These are phyloP conservation scores for Hemerocallis citrina DNA, from an alignment of 106 monocot genomes.

Conservation along the genomic window DNA sequence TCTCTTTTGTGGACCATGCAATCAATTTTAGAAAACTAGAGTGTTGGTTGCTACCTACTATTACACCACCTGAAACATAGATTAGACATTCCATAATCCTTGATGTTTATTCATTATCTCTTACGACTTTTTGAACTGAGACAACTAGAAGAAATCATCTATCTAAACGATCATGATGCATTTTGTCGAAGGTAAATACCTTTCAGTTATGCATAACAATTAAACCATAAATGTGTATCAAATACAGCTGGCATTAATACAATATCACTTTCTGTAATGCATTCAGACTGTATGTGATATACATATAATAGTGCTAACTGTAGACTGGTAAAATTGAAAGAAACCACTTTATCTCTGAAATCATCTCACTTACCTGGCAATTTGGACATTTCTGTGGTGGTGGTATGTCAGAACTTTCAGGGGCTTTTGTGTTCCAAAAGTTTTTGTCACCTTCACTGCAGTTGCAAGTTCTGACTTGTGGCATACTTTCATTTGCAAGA, in stretches of 20 bases:
- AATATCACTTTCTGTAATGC: not conserved
- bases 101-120: too few species aligned
- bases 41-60: too few species aligned
- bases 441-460: conserved; percentile 50
- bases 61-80: too few species aligned
- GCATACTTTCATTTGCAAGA: conserved; percentile 31
- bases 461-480: conserved; percentile 34
- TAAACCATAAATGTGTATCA: too few species aligned
- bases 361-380: conserved; percentile 40
- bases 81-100: too few species aligned
- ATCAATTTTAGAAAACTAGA: too few species aligned
- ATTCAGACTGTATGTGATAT: not conserved
- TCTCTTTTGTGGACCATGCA: too few species aligned
- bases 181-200: too few species aligned
- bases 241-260: not conserved
- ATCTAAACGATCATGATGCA: too few species aligned
- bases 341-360: not conserved
- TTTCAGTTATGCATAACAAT: too few species aligned
- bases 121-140: too few species aligned
- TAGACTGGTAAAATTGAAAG: not conserved
- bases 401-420: conserved; percentile 48
- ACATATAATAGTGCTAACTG: not conserved
- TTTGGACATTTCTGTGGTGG: conserved; percentile 28
- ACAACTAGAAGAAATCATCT: too few species aligned
- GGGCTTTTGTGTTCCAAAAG: conserved; percentile 22